phyloP scores from a whole-genome alignment of 192 early-diverging fungal genomes.

The Coemansia sp. region DNA sequence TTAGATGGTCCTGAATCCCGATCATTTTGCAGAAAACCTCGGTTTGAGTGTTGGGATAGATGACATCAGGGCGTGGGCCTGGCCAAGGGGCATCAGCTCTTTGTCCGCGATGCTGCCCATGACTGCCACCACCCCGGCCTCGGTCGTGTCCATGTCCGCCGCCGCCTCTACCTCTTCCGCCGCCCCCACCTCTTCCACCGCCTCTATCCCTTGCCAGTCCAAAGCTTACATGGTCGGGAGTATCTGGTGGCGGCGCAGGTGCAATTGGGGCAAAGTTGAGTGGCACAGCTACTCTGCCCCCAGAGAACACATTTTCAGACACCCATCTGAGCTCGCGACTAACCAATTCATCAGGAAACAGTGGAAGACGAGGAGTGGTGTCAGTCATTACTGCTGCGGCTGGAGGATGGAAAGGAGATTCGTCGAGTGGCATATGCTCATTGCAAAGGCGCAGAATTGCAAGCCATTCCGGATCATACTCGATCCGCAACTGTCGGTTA shows the following conservation, averaged over 20 bases:
- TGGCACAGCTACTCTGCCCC: constrained; percentile 63
- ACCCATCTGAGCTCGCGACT: constrained; percentile 68
- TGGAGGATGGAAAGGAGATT: constrained; percentile 53
- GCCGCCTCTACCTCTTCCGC: constrained; percentile 9
- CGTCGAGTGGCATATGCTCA: constrained; percentile 54
- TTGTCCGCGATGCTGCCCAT: not conserved
- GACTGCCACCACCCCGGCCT: constrained; percentile 1
- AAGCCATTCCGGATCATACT: constrained; percentile 87
- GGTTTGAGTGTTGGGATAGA: constrained; percentile 85
- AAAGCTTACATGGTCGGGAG: constrained; percentile 35
- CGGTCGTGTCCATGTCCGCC: constrained; percentile 12
- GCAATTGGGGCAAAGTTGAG: constrained; percentile 77
- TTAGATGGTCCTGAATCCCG: constrained; percentile 55
- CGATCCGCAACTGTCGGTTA: constrained; percentile 54
- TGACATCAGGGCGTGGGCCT: constrained; percentile 26
- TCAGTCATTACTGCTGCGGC: constrained; percentile 50
- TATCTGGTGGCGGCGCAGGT: constrained; percentile 52
- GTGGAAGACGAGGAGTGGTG: constrained; percentile 10
- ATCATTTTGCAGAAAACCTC: constrained; percentile 69
- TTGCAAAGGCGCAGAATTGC: constrained; percentile 68
- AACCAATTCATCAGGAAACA: constrained; percentile 53
- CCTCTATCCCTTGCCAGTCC: constrained; percentile 22
- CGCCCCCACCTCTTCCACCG: constrained; percentile 9
- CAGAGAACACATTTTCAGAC: constrained; percentile 56
- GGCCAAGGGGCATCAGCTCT: constrained; percentile 7